Evolutionary conservation across 176 grass and related monocot species (phyloP).

Genomic region (Oryza nivara): DNA sequence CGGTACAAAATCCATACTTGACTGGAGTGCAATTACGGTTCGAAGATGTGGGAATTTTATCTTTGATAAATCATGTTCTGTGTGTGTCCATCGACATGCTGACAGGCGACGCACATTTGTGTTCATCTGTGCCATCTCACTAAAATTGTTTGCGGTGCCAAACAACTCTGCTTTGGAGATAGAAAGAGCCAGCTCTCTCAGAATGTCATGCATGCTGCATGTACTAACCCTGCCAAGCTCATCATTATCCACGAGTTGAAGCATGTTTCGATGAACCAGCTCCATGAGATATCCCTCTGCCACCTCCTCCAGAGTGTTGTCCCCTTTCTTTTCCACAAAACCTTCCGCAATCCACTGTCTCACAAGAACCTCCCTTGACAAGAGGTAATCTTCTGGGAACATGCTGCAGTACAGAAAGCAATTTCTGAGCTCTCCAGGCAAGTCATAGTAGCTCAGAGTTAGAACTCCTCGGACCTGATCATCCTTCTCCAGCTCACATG

Average conservation of each 20-base stretch:
- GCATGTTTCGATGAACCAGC: slow-evolving; percentile 30
- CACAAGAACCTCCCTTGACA: slow-evolving; percentile 31
- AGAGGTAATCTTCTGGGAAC: slow-evolving; percentile 42
- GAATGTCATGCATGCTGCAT: slow-evolving; percentile 25
- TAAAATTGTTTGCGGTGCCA: neutral
- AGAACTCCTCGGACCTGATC: slow-evolving; percentile 20
- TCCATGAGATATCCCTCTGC: neutral
- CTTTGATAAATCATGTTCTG: neutral
- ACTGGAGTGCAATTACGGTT: neutral
- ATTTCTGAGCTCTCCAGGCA: slow-evolving; percentile 27
- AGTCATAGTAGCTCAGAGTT: slow-evolving; percentile 37
- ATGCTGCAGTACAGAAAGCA: slow-evolving; percentile 44
- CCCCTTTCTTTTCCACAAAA: slow-evolving; percentile 31
- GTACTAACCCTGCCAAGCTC: slow-evolving; percentile 1
- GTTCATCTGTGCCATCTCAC: neutral
- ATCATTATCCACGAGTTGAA: slow-evolving; percentile 31
- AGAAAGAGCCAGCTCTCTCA: slow-evolving; percentile 34
- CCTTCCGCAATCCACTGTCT: slow-evolving; percentile 45
- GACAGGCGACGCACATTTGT: neutral
- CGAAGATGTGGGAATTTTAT: slow-evolving; percentile 25
- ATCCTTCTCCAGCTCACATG: slow-evolving; percentile 14
- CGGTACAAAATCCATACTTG: neutral
- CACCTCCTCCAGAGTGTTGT: slow-evolving; percentile 17
- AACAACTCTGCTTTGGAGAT: slow-evolving; percentile 29
- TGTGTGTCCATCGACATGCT: neutral